These are phyloP conservation scores for Termitomyces sp. DNA, from an alignment of 768 basidiomycete species.

Conservation along the genomic window DNA sequence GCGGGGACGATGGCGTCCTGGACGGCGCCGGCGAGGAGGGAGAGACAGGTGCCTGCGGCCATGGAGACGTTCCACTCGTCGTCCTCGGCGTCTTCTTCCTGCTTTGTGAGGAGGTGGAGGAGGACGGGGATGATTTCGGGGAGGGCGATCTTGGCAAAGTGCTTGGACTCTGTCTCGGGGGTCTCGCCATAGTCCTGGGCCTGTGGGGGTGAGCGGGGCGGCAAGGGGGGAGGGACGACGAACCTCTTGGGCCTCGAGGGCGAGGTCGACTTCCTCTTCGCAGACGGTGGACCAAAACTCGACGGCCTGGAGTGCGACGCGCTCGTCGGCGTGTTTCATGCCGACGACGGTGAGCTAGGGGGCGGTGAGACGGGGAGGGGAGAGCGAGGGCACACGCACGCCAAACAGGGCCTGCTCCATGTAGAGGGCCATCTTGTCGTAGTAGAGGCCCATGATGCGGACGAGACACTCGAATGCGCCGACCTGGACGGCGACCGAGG, in stretches of 20 bases:
- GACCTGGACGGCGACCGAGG: constrained; percentile 80
- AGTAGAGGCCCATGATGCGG: constrained; percentile 95
- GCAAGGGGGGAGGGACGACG: constrained; percentile 8
- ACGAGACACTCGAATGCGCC: constrained; percentile 95
- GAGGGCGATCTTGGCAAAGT: constrained; percentile 92
- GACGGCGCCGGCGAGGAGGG: constrained; percentile 85
- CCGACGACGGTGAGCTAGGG: constrained; percentile 89
- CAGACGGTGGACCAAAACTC: constrained; percentile 99
- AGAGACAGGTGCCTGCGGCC: constrained; percentile 91
- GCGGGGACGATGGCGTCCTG: constrained; percentile 86
- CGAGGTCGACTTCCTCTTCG: constrained; percentile 93
- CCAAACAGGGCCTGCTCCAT: constrained; percentile 99
- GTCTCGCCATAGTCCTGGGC: constrained; percentile 87
- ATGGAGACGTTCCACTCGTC: constrained; percentile 99
- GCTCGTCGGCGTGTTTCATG: constrained; percentile 91
- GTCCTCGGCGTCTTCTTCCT: constrained; percentile 96
- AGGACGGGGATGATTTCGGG: constrained; percentile 95
- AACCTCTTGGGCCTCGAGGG: constrained; percentile 89
- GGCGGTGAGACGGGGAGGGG: constrained; percentile 12
- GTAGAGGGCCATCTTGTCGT: constrained; percentile 98
- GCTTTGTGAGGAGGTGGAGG: constrained; percentile 79
- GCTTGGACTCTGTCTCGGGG: constrained; percentile 80
- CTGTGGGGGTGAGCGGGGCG: constrained; percentile 27
- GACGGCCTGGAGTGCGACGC: constrained; percentile 91
- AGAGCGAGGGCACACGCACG: constrained; percentile 41